A percentile compares a stretch with the other conserved stretches of the same genome.
phyloP scores from a whole-genome alignment of 1,284 basidiomycete genomes.

The Schizophyllum commune region DNA sequence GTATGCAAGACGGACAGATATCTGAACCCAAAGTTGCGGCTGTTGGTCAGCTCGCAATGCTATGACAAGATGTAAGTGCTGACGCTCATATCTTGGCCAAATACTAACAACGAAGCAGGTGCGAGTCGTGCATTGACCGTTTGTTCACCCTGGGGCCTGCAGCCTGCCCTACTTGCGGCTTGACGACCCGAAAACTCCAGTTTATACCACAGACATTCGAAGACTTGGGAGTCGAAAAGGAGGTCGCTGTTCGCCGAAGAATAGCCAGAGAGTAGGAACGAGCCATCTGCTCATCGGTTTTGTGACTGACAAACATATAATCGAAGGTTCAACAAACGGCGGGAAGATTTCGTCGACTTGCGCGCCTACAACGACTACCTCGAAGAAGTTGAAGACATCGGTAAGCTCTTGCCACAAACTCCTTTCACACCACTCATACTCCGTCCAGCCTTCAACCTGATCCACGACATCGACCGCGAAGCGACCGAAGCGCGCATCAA shows the following conservation, averaged over 20 bases:
- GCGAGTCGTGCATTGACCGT: constrained; percentile 96
- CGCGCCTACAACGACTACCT: constrained; percentile 94
- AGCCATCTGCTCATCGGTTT: background rate
- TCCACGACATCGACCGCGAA: constrained; percentile 83
- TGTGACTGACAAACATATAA: background rate
- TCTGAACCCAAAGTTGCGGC: constrained; percentile 87
- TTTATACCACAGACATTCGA: constrained; percentile 98
- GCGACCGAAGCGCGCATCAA: constrained; percentile 82
- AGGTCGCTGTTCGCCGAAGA: constrained; percentile 82
- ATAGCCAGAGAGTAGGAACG: constrained; percentile 71
- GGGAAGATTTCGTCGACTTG: constrained; percentile 83
- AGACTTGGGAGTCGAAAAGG: constrained; percentile 94
- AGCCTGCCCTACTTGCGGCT: constrained; percentile 90
- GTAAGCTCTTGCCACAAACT: constrained; percentile 37
- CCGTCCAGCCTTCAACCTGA: constrained; percentile 78
- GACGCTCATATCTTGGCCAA: too few relatives aligned
- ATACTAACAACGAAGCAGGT: constrained; percentile 46
- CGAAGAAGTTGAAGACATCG: constrained; percentile 93
- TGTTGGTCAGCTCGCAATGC: constrained; percentile 86
- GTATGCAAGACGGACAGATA: constrained; percentile 97
- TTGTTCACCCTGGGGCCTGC: constrained; percentile 95
- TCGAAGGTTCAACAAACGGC: constrained; percentile 83
- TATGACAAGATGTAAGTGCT: constrained; percentile 90
- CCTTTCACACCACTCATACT: background rate
- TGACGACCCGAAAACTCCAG: constrained; percentile 86